Evolutionary conservation across 306 rosid species (phyloP).

Genomic region (Ochetophila trinervis): DNA sequence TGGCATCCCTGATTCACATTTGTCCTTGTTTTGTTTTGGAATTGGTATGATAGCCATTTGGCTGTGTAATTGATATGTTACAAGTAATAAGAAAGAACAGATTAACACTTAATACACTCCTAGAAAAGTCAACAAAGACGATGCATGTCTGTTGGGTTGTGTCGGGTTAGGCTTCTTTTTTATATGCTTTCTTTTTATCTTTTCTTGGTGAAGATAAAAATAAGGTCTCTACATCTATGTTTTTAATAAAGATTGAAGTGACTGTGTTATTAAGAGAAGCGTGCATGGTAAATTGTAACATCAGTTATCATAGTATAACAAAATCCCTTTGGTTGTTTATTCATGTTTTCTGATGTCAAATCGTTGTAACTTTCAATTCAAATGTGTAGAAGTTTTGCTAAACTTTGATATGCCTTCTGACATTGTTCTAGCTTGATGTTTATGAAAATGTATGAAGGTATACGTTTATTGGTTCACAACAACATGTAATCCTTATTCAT

Average conservation of each 20-base stretch:
- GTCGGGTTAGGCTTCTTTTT: neutral
- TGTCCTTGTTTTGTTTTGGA: neutral
- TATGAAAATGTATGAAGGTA: neutral
- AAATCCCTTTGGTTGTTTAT: neutral
- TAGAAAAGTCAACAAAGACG: no score
- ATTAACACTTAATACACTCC: no score
- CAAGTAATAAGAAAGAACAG: neutral
- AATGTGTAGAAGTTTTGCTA: neutral
- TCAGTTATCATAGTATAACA: neutral
- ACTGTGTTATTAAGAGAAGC: neutral
- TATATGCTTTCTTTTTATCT: neutral
- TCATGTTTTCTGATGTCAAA: neutral
- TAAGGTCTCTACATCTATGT: neutral
- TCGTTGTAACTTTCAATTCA: neutral
- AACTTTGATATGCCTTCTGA: neutral
- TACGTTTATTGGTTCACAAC: neutral
- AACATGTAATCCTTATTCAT: neutral
- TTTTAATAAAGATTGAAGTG: neutral
- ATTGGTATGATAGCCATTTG: neutral
- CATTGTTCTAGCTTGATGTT: neutral
- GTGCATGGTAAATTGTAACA: neutral
- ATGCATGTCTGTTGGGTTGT: neutral
- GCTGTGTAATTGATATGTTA: neutral
- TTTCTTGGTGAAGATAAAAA: neutral
- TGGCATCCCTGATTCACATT: neutral